Evolutionary conservation across 2,329 filamentous ascomycete genomes (phyloP), one percentile per base, ranked within the genome.

Genomic region (Aspergillus viridinutans): DNA sequence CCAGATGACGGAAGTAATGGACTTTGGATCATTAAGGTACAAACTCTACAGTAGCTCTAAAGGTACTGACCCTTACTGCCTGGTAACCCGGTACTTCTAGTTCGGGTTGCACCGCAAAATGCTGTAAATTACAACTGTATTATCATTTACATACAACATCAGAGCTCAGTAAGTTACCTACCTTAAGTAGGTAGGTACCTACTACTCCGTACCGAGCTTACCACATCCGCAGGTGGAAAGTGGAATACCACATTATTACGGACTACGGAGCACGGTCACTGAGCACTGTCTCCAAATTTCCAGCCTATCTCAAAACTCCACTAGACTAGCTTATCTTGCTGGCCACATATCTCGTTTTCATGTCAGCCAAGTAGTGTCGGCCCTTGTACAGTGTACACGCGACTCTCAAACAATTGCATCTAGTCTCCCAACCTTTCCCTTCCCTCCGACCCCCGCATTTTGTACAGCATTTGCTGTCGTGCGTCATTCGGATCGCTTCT

Each of bases 401-500:
- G 43, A 47, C 43, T 47, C 21, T 6, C 20, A 20, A 23, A 23
- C 26, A 14, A 4, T 17, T 47, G 23, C 14, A 3, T 25, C 21
- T 10, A 26, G 14, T 23, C 12, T 47, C 21, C 5, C 21, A 47
- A 47, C 12, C 43, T 21, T 23, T 45, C 21, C 32, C 10, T 52
- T 47, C 21, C 25, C 23, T 25, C n/a, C 21, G 50, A 26, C 51
- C 57, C 59, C 53, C 35, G 54, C 52, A 42, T 52, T 58, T 35
- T 26, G 54, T 59, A 52, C 56, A 58, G 57, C 53, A 32, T 51
- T 48, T 45, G 35, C 54, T 56, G 49, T 42, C 53, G 49, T 52
- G 42, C 54, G 51, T 59, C 50, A 56, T n/a, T 52, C 56, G 50
- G 55, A 55, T 53, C 55, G 42, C 51, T 48, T 51, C 50, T 56